Evolutionary conservation across 352 stramenopile genomes (phyloP).

Genomic region (Peronospora belbahrii): DNA sequence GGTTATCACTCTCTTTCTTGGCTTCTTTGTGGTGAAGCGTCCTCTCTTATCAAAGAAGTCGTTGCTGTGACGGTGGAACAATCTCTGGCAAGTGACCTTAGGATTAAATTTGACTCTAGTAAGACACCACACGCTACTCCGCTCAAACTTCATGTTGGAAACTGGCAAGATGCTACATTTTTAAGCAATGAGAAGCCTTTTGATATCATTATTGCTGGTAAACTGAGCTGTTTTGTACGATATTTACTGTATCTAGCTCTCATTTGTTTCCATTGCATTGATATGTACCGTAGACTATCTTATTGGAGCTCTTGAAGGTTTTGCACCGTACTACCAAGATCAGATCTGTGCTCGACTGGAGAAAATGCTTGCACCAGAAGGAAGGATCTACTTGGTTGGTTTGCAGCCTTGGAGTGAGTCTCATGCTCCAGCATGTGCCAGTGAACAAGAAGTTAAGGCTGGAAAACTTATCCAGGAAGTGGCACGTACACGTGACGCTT

Average conservation of each 20-base stretch:
- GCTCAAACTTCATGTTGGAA: slow-evolving; percentile 48
- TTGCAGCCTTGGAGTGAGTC: slow-evolving; percentile 81
- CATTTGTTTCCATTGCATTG: background rate
- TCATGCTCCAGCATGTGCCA: slow-evolving; percentile 12
- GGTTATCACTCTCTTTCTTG: slow-evolving; percentile 86
- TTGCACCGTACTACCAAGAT: slow-evolving; percentile 86
- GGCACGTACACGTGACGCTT: slow-evolving; percentile 76
- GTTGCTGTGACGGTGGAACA: slow-evolving; percentile 74
- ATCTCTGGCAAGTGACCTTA: slow-evolving; percentile 37
- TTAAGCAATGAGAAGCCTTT: slow-evolving; percentile 51
- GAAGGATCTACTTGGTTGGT: slow-evolving; percentile 85
- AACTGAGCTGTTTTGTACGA: background rate
- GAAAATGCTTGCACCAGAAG: slow-evolving; percentile 64
- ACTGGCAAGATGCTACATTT: slow-evolving; percentile 65
- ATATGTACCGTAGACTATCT: slow-evolving; percentile 69
- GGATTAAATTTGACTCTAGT: slow-evolving; percentile 25
- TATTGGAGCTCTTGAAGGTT: slow-evolving; percentile 88
- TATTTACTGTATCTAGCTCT: background rate
- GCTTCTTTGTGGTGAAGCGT: slow-evolving; percentile 40
- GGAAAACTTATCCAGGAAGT: slow-evolving; percentile 53
- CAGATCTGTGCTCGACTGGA: slow-evolving; percentile 57
- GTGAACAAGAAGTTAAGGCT: slow-evolving; percentile 22
- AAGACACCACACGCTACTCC: slow-evolving; percentile 26
- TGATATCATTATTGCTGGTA: slow-evolving; percentile 74
- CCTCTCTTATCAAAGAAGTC: slow-evolving; percentile 26